Percentiles rank a stretch among this genome's conserved stretches.
These are phyloP conservation scores for Alternaria atra DNA, from an alignment of 2,329 filamentous ascomycete species.

Conservation along the genomic window DNA sequence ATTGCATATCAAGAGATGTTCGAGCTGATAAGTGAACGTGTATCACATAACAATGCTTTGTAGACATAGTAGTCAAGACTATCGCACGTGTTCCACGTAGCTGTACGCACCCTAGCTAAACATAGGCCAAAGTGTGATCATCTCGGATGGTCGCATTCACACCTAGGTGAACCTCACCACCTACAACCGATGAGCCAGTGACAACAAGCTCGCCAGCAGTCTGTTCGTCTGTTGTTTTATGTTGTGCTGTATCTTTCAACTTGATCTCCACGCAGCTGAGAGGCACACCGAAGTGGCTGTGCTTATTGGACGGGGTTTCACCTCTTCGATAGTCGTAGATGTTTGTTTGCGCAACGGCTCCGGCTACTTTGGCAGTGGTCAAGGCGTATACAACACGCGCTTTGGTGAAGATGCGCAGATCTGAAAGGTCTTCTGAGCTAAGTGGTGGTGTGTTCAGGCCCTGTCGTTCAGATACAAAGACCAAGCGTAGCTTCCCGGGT, in stretches of 20 bases:
- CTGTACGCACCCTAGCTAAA: constrained; percentile 26
- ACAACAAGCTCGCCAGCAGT: constrained; percentile 69
- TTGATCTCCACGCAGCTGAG: constrained; percentile 81
- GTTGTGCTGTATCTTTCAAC: constrained; percentile 68
- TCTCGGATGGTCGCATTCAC: constrained; percentile 71
- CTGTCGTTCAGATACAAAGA: constrained; percentile 80
- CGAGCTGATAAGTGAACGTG: background rate
- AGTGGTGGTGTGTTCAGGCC: constrained; percentile 70
- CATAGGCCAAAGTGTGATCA: constrained; percentile 75
- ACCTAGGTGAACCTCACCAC: constrained; percentile 70
- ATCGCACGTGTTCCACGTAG: background rate
- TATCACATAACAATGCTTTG: background rate
- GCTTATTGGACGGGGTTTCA: constrained; percentile 50
- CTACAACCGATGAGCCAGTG: constrained; percentile 76
- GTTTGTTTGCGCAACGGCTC: constrained; percentile 85
- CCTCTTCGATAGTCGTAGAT: constrained; percentile 82
- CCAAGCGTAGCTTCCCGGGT: constrained; percentile 78
- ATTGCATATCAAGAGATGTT: background rate
- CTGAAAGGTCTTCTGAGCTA: constrained; percentile 74
- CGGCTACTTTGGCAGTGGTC: constrained; percentile 82
- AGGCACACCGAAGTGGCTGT: constrained; percentile 82
- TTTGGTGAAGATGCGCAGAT: constrained; percentile 81
- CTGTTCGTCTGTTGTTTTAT: constrained; percentile 70
- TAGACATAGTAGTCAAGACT: background rate
- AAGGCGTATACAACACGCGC: constrained; percentile 87